A percentile compares a stretch with the other conserved stretches of the same genome.
Evolutionary conservation across 306 rosid genomes (phyloP).

Genomic region (Cicer arietinum): DNA sequence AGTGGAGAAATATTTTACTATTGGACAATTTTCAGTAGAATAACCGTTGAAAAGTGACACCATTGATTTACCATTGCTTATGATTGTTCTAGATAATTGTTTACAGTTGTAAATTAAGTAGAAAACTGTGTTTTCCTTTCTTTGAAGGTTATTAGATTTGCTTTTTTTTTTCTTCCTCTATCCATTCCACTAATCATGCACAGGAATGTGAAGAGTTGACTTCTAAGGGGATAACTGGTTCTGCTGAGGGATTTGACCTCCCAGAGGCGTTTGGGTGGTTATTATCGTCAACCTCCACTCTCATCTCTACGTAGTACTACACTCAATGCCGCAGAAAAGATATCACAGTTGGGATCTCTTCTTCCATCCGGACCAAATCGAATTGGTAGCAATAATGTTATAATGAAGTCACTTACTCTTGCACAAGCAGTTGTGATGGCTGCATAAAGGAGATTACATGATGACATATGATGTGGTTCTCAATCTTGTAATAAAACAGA

Average conservation of each 20-base stretch:
- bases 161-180: constrained; percentile 38
- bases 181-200: constrained; percentile 30
- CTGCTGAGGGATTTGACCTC: too few species aligned
- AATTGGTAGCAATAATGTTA: constrained; percentile 79
- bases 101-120: constrained; percentile 1
- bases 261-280: too few species aligned
- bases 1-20: not conserved
- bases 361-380: constrained; percentile 45
- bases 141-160: constrained; percentile 1
- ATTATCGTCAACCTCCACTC: too few species aligned
- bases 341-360: too few species aligned
- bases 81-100: not conserved
- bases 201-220: too few species aligned
- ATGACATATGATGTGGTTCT: too few species aligned
- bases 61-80: constrained; percentile 1
- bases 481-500: too few species aligned
- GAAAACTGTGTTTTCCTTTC: constrained; percentile 28
- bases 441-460: too few species aligned
- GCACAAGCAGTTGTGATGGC: not conserved
- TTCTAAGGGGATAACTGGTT: too few species aligned
- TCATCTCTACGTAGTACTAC: too few species aligned
- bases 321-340: too few species aligned
- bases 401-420: constrained; percentile 82
- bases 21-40: not conserved
- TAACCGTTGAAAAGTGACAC: constrained; percentile 1